Percentiles rank a stretch among this genome's conserved stretches.
Conservation (phyloP, 2,329 filamentous ascomycete species). For the Diaporthe citriasiana region DNA sequence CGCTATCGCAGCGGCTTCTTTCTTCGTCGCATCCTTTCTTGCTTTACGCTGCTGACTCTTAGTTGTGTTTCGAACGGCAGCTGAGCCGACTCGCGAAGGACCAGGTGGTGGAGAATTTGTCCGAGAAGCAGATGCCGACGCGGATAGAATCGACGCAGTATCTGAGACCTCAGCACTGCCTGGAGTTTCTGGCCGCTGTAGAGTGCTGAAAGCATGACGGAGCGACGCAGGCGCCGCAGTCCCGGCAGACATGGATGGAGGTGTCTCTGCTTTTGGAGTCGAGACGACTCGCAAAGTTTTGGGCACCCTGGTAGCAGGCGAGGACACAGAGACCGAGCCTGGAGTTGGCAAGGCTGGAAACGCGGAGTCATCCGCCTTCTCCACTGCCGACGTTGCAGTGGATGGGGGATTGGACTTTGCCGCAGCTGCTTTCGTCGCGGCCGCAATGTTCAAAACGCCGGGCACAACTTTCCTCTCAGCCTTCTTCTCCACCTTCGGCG, state of each 20-base stretch:
- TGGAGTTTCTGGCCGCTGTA: constrained; percentile 77
- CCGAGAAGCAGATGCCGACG: constrained; percentile 76
- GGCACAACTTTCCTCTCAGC: constrained; percentile 56
- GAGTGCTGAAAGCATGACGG: constrained; percentile 57
- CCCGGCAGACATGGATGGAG: constrained; percentile 51
- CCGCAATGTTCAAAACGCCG: constrained; percentile 64
- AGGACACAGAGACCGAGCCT: constrained; percentile 64
- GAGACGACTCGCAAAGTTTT: constrained; percentile 80
- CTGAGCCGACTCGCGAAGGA: constrained; percentile 73
- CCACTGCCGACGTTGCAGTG: constrained; percentile 48
- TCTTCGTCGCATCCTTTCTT: constrained; percentile 76
- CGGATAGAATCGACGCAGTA: constrained; percentile 80
- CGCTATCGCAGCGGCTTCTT: constrained; percentile 69
- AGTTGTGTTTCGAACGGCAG: constrained; percentile 77
- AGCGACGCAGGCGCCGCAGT: constrained; percentile 57
- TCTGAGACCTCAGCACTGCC: constrained; percentile 80
- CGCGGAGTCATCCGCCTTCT: constrained; percentile 55
- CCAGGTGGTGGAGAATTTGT: constrained; percentile 77
- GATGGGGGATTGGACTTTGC: constrained; percentile 52
- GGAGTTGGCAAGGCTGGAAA: constrained; percentile 67
- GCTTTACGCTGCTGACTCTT: constrained; percentile 86
- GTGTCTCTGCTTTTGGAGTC: constrained; percentile 73
- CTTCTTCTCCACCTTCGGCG: constrained; percentile 47
- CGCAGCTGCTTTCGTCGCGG: constrained; percentile 57
- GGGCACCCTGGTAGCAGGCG: constrained; percentile 66